Base-by-base conservation (phyloP, 768 basidiomycete genomes). In the Vararia minispora region DNA sequence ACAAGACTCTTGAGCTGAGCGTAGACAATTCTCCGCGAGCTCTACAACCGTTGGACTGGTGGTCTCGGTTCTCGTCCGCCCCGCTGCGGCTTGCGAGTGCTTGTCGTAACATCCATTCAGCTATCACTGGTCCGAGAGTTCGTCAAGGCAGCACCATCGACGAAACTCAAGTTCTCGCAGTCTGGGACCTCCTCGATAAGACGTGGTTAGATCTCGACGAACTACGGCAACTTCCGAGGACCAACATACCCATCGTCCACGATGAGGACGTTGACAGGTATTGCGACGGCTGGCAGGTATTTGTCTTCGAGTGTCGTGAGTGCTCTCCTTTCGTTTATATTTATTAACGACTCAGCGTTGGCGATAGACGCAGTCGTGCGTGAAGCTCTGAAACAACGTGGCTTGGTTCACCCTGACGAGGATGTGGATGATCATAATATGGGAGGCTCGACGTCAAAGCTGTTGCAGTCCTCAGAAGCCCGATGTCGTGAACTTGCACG, bases 281-380 rank as follows among this genome's bases (percentile, higher is more conserved):
- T 53, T 77, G 80, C 31, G 78, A 83, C 51, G 78, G 80, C 24
- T 94, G 90, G 89, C 82, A 86, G 71, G 80, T 89, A 52, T 90
- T 86, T 59, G 78, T 92, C 45, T 94, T 94, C 48, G 87, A 92
- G 58, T 88, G 84, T 56, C 71, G 79, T 82, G 56, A 66, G 80
- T 72, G 18, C 16, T 29, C 16, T n/a, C 34, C 40, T 28, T 28
- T 9, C 14, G 46, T 25, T 28, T 41, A 27, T 33, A 31, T 28
- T 42, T 8, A 25, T 35, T 14, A 26, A n/a, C 23, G 28, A 27
- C 17, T 28, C 21, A n/a, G 2, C 7, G 17, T 33, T 37, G 37
- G 17, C 20, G 17, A 29, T 55, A 77, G 83, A 90, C 55, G 91
- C 91, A 56, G 72, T 88, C 47, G 82, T 94, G 48, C 78, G 86